Percentiles rank a stretch among this genome's conserved stretches.
Evolutionary conservation across 202 grass and related monocot species (phyloP).

Genomic region (Schoenoplectus triqueter): DNA sequence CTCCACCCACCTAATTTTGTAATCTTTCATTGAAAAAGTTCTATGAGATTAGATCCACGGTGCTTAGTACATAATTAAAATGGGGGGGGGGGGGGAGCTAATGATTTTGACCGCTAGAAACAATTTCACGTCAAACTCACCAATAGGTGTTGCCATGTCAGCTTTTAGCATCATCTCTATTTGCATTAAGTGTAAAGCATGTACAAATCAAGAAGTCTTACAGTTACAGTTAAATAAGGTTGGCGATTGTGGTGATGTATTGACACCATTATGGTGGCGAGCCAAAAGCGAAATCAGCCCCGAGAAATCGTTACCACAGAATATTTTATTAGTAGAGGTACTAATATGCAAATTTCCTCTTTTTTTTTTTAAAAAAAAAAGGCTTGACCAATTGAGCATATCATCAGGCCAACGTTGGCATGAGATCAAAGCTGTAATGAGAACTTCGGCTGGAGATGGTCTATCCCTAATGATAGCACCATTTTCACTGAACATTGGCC

Average conservation of each 20-base stretch:
- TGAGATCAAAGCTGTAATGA: conserved; percentile 9
- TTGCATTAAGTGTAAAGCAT: neutral
- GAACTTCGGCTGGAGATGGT: conserved; percentile 1
- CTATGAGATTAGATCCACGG: neutral
- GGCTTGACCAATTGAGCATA: conserved; percentile 14
- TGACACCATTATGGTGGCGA: neutral
- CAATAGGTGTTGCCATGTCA: neutral
- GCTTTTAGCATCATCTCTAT: neutral
- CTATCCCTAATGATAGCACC: conserved; percentile 15
- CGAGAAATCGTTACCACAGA: neutral
- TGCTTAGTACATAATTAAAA: conserved; percentile 14
- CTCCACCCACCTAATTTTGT: conserved; percentile 18
- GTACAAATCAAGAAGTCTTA: neutral
- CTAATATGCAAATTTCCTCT: conserved; percentile 8
- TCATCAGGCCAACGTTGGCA: conserved; percentile 17
- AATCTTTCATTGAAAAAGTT: conserved; percentile 1
- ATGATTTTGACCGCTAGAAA: neutral
- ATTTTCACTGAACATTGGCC: neutral
- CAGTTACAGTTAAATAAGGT: no score
- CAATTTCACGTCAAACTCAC: neutral
- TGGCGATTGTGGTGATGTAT: neutral
- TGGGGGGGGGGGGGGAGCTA: neutral
- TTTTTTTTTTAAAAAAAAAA: no score
- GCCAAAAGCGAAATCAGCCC: neutral
- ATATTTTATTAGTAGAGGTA: neutral